Evolutionary conservation across 805 yeast genomes (phyloP).

Genomic region (Yarrowia yakushimensis): DNA sequence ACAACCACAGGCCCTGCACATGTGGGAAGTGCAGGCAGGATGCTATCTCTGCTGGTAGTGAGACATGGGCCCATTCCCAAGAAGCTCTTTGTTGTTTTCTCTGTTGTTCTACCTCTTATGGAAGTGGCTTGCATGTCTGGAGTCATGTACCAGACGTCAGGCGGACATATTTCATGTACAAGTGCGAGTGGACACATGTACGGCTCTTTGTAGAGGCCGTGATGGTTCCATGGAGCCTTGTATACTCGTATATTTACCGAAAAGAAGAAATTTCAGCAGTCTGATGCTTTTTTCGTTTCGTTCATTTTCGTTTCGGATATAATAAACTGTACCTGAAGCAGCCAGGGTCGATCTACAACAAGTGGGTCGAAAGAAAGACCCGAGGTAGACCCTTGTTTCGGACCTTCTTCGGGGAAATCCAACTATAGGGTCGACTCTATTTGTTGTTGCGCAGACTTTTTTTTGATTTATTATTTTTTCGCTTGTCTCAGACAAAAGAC

Average conservation of each 20-base stretch:
- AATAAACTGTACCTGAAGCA: neutral
- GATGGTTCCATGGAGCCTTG: too few species aligned
- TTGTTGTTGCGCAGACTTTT: too few species aligned
- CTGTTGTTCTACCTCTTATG: neutral
- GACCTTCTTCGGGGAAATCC: neutral
- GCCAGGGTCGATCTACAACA: neutral
- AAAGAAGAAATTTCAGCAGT: too few species aligned
- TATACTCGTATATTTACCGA: too few species aligned
- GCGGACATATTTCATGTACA: too few species aligned
- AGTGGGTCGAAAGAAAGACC: neutral
- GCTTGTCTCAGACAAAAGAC: neutral
- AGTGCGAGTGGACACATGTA: too few species aligned
- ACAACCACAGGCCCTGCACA: neutral
- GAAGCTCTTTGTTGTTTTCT: neutral
- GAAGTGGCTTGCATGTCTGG: neutral
- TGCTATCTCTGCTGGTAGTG: neutral
- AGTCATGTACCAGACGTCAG: too few species aligned
- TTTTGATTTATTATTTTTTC: too few species aligned
- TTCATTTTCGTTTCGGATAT: too few species aligned
- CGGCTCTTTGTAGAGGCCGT: too few species aligned
- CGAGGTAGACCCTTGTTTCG: neutral
- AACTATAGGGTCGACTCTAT: too few species aligned
- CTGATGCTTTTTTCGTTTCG: too few species aligned
- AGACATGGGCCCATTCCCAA: neutral
- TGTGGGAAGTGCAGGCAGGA: neutral